A percentile compares a stretch with the other conserved stretches of the same genome.
phyloP scores from a whole-genome alignment of 1,284 basidiomycete genomes.

The Veloboletus limbatus region DNA sequence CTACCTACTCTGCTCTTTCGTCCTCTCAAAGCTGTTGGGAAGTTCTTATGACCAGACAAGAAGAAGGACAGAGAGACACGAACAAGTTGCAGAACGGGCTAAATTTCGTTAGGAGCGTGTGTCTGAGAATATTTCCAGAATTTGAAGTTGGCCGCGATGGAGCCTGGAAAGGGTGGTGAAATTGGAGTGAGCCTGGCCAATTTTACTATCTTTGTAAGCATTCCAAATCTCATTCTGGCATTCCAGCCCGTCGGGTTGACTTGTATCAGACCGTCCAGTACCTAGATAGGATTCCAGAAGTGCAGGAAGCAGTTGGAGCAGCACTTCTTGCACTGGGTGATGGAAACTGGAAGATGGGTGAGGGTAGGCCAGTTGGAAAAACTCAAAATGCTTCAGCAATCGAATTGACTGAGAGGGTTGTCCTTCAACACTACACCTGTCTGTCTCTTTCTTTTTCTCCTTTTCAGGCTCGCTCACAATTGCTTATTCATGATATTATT shows the following conservation, averaged over 20 bases:
- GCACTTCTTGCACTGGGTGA: constrained; percentile 70
- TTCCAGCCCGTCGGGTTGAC: background rate
- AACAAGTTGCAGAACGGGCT: constrained; percentile 72
- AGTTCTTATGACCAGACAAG: constrained; percentile 48
- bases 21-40: constrained; percentile 63
- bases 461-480: background rate
- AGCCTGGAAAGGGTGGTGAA: constrained; percentile 44
- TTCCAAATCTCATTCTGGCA: background rate
- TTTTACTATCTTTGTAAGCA: constrained; percentile 56
- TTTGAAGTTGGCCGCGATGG: constrained; percentile 59
- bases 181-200: constrained; percentile 61
- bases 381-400: constrained; percentile 38
- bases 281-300: constrained; percentile 63
- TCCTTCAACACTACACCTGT: constrained; percentile 76
- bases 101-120: constrained; percentile 59
- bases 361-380: constrained; percentile 64
- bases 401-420: constrained; percentile 54
- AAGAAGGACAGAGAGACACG: constrained; percentile 44
- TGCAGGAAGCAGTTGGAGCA: constrained; percentile 60
- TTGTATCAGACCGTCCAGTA: constrained; percentile 59
- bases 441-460: constrained; percentile 30
- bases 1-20: constrained; percentile 57
- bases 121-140: constrained; percentile 77
- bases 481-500: background rate
- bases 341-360: constrained; percentile 87